Base-by-base conservation (phyloP, 1,284 basidiomycete species). In the Apiotrichum laibachii region DNA sequence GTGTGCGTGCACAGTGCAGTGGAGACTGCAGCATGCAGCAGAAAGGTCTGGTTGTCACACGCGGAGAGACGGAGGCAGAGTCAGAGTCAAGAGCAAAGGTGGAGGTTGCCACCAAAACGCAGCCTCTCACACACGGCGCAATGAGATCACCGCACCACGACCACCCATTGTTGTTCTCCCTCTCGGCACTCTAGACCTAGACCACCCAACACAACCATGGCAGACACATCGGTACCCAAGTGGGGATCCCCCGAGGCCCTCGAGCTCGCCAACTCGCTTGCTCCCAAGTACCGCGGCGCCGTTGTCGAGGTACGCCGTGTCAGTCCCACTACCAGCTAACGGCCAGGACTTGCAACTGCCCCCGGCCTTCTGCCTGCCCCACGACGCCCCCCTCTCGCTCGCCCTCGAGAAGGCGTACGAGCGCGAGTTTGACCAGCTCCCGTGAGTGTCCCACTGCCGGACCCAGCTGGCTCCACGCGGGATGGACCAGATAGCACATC, bases 391-490 rank as follows among this genome's bases (percentile, higher is more conserved):
- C 21, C 85, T 92, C 57, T 83, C 83, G 11, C 81, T 84, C 34
- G 91, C 89, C 1, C 84, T 93, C 45, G 89, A 90, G 67, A 83
- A 88, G 37, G 91, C 91, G 0, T 93, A 92, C 69, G 91, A 93
- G 66, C 85, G 90, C 46, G 91, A 93, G 72, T 93, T 92, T 77
- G 91, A 91, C 31, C 86, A 92, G 69, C 87, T 93, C 58, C 91
- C 91, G 90, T 93, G 67, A 71, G 81, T 77, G 33, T 40, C 15
- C 26, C 46, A 26, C 31, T 16, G n/a, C 15, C 15, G n/a, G n/a
- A n/a, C n/a, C n/a, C 33, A 11, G 34, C 33, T 19, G 33, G n/a
- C 26, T 4, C 55, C 16, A 34, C 42, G 13, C 10, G 35, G n/a
- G 60, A 39, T 49, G 53, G 26, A 34, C 40, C 7, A n/a, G 40